phyloP scores from a whole-genome alignment of 2,329 filamentous ascomycete species.

The Colletotrichum sp. region DNA sequence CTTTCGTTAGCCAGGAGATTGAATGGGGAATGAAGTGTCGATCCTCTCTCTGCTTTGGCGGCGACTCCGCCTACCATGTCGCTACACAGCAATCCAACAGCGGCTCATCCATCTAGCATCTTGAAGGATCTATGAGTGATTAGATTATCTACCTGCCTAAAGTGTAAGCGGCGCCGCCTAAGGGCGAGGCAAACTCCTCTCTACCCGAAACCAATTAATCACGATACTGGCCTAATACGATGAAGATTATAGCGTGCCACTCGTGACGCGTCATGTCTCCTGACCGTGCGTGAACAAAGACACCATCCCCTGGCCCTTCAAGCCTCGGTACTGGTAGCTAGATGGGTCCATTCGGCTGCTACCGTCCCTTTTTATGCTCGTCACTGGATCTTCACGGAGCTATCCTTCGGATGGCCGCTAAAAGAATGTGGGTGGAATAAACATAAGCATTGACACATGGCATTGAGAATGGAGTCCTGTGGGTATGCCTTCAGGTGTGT shows the following conservation, averaged over 20 bases:
- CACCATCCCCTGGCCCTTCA: not conserved
- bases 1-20: not conserved
- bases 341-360: not conserved
- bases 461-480: not conserved
- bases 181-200: not conserved
- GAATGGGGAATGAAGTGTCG: not conserved
- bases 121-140: not conserved
- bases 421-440: not conserved
- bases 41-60: not conserved
- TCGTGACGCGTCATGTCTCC: not conserved
- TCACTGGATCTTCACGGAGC: not conserved
- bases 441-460: not conserved
- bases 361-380: not conserved
- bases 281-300: not conserved
- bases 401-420: not conserved
- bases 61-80: not conserved
- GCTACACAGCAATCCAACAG: not conserved
- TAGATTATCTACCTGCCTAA: not conserved
- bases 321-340: not conserved
- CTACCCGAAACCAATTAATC: not conserved
- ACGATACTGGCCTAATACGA: not conserved
- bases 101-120: not conserved
- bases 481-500: not conserved
- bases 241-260: not conserved
- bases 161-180: fast-evolving